Base-by-base conservation (phyloP, 225 moss, liverwort and hornwort genomes). In the Ulota crispa region DNA sequence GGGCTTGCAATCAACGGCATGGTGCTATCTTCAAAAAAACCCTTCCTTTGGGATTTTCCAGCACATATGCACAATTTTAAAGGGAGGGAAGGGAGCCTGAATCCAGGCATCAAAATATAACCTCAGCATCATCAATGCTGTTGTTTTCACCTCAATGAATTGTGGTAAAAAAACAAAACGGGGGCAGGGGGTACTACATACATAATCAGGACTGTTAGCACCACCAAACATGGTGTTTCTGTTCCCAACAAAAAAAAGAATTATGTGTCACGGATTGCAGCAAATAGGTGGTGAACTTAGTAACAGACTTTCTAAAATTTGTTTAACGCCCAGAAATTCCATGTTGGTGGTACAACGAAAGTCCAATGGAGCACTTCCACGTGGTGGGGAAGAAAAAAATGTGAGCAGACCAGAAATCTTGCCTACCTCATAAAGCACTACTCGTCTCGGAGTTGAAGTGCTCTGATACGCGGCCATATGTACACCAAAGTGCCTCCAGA, bases 171-270 rank as follows among this genome's bases (percentile, higher is more conserved):
- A 16, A 18, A 50, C 18, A 50, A 50, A 50, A 50, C n/a, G 50
- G 18, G 26, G 31, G 78, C 75, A n/a, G n/a, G 56, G 43, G 71
- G 78, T 85, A 85, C 83, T 86, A 85, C 52, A 70, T 89, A 87
- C 85, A 89, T 65, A 85, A 85, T 89, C 87, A 87, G 83, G 81
- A 78, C 72, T 55, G 41, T 27, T 27, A 81, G 18, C 50, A 50
- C 50, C 82, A 88, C 81, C 81, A 72, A 72, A 23, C 79, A 57
- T 79, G 72, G 81, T 80, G 80, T 69, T 74, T 16, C 56, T 67
- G 79, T 55, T 81, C 85, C 81, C 39, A 83, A 87, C 81, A 85
- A 90, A 87, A 90, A 90, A 87, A 85, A 83, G 75, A 82, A 82
- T 63, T 68, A 68, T 86, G 86, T 82, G 86, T 43, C 78, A 81